These are phyloP conservation scores for Kwoniella sp. DNA, from an alignment of 768 basidiomycete species.

Conservation along the genomic window DNA sequence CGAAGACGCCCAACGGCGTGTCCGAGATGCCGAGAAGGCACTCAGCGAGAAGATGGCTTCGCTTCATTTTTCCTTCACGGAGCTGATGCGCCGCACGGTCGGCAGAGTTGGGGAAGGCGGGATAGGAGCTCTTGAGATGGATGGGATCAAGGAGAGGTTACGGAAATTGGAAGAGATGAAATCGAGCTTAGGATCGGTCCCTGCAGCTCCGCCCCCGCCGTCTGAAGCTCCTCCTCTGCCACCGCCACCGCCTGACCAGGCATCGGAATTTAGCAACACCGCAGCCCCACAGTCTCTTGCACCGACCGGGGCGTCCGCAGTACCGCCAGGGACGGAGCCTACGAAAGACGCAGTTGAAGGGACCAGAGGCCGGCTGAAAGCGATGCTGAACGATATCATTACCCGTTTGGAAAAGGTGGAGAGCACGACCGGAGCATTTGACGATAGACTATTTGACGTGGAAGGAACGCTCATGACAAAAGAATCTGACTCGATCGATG, in stretches of 20 bases:
- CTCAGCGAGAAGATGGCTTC: constrained; percentile 16
- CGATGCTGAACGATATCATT: constrained; percentile 13
- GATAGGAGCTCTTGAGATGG: constrained; percentile 17
- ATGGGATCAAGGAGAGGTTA: constrained; percentile 23
- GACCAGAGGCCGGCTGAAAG: background rate
- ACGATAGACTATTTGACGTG: constrained; percentile 8
- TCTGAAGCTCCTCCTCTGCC: background rate
- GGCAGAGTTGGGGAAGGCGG: constrained; percentile 14
- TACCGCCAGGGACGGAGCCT: background rate
- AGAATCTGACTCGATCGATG: constrained; percentile 1
- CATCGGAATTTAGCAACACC: background rate
- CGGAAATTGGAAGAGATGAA: constrained; percentile 16
- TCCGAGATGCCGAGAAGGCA: constrained; percentile 12
- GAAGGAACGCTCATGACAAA: constrained; percentile 2
- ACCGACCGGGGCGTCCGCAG: background rate
- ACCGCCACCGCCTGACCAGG: background rate
- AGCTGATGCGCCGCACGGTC: constrained; percentile 22
- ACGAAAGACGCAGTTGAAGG: background rate
- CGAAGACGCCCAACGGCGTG: constrained; percentile 24
- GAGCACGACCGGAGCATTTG: constrained; percentile 9
- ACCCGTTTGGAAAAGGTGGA: constrained; percentile 15
- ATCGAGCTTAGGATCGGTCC: background rate
- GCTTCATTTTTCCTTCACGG: constrained; percentile 13
- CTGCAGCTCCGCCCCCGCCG: background rate
- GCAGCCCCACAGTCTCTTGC: background rate